Base-by-base conservation (phyloP, 192 early-diverging fungal genomes). In the Diversispora eburnea region DNA sequence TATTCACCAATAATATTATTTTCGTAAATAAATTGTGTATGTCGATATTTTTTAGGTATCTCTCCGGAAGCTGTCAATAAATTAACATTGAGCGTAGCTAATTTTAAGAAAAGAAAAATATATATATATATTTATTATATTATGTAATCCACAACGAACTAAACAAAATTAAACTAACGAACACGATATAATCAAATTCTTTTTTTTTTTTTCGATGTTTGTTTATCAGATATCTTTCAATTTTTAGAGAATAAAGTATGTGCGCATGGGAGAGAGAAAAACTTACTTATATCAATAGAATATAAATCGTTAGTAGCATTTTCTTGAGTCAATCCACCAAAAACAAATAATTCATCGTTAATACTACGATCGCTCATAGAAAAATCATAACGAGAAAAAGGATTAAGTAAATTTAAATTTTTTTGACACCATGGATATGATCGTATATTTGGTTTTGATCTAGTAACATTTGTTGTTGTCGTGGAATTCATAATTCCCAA, bases 211-310 rank as follows among this genome's bases (percentile, higher is more conserved):
- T 33, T 33, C 25, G 25, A 33, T 33, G 2, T 33, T 33, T 33
- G 25, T 33, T 33, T 33, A 33, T 33, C 2, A 33, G 25, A 33
- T 33, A 2, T 2, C 25, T 33, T 33, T 17, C 3, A 52, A 10
- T 52, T 52, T 52, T 52, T 12, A 17, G 13, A 54, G 4, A 1
- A 17, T 12, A 13, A 54, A 54, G 19, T 12, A n/a, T 20, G 19
- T 15, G 46, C 13, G 10, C 41, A 22, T 25, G 33, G 12, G 19
- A 15, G 25, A 25, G 7, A 6, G 39, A 56, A 10, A 5, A 39
- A 77, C 77, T 76, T 79, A 82, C 81, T 75, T 41, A 74, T 39
- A 33, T 82, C 81, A 62, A 82, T 75, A 15, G 77, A 69, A 76
- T 75, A 75, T 2, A 82, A 62, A 76, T 82, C 81, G 58, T 66